phyloP scores from a whole-genome alignment of 768 basidiomycete genomes.

The Lactarius hengduanensis region DNA sequence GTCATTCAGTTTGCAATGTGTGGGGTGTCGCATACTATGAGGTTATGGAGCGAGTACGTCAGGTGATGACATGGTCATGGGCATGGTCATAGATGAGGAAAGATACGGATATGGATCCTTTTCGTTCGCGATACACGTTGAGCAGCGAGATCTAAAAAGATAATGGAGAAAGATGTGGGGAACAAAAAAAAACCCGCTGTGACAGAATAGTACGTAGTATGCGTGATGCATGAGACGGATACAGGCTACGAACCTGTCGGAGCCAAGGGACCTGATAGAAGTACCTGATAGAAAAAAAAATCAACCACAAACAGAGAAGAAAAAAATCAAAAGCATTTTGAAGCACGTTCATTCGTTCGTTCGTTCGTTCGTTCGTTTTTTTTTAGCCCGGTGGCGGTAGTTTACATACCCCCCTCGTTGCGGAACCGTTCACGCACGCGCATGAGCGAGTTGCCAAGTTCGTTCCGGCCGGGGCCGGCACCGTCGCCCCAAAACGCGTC shows the following conservation, averaged over 20 bases:
- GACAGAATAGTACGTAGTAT: slow-evolving; percentile 4
- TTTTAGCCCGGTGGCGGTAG: background rate
- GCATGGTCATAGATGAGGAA: background rate
- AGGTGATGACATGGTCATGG: background rate
- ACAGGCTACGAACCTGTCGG: slow-evolving; percentile 5
- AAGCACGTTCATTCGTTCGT: background rate
- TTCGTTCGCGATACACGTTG: background rate
- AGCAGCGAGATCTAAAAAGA: slow-evolving; percentile 13
- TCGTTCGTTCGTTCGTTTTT: too few species aligned
- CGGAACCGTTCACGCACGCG: slow-evolving; percentile 51
- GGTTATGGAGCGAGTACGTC: background rate
- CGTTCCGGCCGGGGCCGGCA: slow-evolving; percentile 52
- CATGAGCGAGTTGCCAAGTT: slow-evolving; percentile 60
- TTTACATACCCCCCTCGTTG: slow-evolving; percentile 29
- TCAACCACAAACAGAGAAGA: background rate
- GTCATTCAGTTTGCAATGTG: background rate
- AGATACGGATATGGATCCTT: background rate
- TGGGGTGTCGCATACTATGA: slow-evolving; percentile 1
- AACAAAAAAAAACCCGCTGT: background rate
- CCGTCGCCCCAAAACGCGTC: slow-evolving; percentile 74
- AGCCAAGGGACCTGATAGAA: slow-evolving; percentile 10
- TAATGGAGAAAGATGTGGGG: slow-evolving; percentile 8
- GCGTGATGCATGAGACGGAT: background rate
- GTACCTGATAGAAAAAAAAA: background rate
- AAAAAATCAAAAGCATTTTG: slow-evolving; percentile 5